Evolutionary conservation across 2,329 filamentous ascomycete species (phyloP), one percentile per base, ranked within the genome.

Genomic region (Apiospora kogelbergensis): DNA sequence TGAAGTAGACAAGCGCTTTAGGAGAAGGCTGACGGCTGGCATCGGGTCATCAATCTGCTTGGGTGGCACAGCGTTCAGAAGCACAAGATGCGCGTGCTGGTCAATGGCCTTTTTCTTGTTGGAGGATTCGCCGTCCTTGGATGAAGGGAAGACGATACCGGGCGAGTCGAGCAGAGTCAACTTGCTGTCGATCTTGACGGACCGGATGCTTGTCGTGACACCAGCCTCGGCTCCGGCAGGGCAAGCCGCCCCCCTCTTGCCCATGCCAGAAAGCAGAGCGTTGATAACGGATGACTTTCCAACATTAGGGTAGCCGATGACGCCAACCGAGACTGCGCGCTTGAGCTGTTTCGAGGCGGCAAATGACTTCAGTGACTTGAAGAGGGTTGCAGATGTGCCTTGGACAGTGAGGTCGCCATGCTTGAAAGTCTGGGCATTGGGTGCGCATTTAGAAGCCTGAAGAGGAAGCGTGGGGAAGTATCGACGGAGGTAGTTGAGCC

Each of bases 241-340:
- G 79, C 94, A 97, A 57, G 93, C 92, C 60, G 83, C 83, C 45
- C 88, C 88, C 72, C 86, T 85, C 76, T 88, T 90, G 68, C 90
- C 65, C 74, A 97, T 84, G 45, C 93, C 89, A 45, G 92, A 90
- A 24, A 94, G 91, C 68, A 98, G 89, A 20, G 94, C 93, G 80
- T 98, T 98, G 86, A 98, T 97, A 76, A 98, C 94, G 66, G 94
- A 97, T 37, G 94, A 97, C 84, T 98, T 98, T 78, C 95, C 95
- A 70, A 97, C 95, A 79, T 98, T 98, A 75, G 95, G 95, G 80
- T 97, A 98, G 37, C 95, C 95, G 74, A 98, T 97, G 71, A 98
- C 93, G 73, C 95, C 95, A 70, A 98, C 95, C 24, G 93, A 95
- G 75, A 97, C 90, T 67, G 94, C 91, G 68, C 95, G 91, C 86